phyloP scores from a whole-genome alignment of 225 moss, liverwort and hornwort species.

The Rhytidiadelphus loreus region DNA sequence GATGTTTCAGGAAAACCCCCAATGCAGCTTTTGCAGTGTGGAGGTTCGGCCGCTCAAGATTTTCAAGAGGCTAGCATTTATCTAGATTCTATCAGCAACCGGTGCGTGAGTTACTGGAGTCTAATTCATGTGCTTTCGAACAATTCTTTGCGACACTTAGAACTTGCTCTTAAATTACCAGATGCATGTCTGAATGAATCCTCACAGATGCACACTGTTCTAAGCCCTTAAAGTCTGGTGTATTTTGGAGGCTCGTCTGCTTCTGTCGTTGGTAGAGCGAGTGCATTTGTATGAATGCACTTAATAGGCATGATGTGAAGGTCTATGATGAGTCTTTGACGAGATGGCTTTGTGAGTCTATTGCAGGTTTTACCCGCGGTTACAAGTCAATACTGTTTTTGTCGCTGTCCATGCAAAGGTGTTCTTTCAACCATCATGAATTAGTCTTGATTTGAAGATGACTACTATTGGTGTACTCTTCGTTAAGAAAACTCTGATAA shows the following conservation, averaged over 20 bases:
- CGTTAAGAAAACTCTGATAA: background rate
- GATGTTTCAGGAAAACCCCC: constrained; percentile 2
- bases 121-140: background rate
- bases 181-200: background rate
- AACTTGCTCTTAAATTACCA: background rate
- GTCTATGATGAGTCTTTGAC: background rate
- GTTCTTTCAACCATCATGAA: background rate
- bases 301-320: background rate
- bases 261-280: background rate
- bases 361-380: constrained; percentile 69
- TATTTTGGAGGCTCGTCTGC: background rate
- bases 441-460: background rate
- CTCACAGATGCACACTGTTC: background rate
- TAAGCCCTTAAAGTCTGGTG: background rate
- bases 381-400: constrained; percentile 25
- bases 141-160: background rate
- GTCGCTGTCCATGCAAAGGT: constrained; percentile 63
- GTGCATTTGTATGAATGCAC: background rate
- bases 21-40: constrained; percentile 15
- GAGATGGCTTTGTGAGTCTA: background rate
- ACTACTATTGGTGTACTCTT: background rate
- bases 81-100: constrained; percentile 14
- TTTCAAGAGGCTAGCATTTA: constrained; percentile 1
- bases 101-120: constrained; percentile 15
- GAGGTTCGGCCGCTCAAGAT: constrained; percentile 25